Conservation (phyloP, 2,329 filamentous ascomycete species). For the Trichoderma harzianum region DNA sequence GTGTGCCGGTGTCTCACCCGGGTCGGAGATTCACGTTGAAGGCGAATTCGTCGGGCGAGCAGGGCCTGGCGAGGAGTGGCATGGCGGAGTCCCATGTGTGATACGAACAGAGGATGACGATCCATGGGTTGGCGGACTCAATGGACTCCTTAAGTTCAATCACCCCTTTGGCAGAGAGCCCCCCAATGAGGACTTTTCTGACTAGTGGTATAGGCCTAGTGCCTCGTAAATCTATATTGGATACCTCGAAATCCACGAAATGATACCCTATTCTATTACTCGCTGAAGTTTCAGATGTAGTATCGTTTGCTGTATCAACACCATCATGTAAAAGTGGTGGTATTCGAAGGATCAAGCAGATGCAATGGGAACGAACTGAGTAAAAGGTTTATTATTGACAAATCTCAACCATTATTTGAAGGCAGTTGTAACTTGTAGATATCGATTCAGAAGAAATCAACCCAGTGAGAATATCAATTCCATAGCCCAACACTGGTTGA, state of each 20-base stretch:
- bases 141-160: constrained; percentile 93
- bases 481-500: background rate
- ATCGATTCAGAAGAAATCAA: background rate
- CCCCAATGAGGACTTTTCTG: constrained; percentile 29
- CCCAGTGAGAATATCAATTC: background rate
- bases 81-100: constrained; percentile 86
- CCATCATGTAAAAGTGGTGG: background rate
- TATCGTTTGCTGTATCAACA: background rate
- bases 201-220: constrained; percentile 22
- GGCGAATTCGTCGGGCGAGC: constrained; percentile 68
- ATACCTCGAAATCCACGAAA: background rate
- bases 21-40: constrained; percentile 83
- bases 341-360: background rate
- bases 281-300: background rate
- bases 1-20: constrained; percentile 64
- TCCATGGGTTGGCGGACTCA: constrained; percentile 94
- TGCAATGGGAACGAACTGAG: background rate
- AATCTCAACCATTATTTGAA: background rate
- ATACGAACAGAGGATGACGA: constrained; percentile 77
- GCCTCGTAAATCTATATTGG: constrained; percentile 6
- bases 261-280: constrained; percentile 7
- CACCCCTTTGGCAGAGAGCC: constrained; percentile 74
- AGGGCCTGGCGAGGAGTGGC: constrained; percentile 49
- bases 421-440: background rate
- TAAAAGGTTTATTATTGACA: background rate